phyloP scores from a whole-genome alignment of 2,329 filamentous ascomycete genomes.

The Cladosporium sp. region DNA sequence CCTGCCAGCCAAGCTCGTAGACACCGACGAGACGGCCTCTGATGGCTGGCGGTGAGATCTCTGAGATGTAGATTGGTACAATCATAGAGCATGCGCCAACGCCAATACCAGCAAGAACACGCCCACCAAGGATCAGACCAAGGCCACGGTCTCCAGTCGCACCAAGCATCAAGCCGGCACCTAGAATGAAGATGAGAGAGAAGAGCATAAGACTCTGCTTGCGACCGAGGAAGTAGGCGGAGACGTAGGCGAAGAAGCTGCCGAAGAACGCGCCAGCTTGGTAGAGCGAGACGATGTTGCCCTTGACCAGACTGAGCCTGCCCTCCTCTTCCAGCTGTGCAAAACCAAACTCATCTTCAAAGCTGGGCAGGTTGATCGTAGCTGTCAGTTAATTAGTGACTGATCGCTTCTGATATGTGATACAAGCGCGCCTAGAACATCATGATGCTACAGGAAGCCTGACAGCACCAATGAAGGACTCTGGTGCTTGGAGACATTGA shows the following conservation, averaged over 20 bases:
- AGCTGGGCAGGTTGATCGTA: constrained; percentile 52
- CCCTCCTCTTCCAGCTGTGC: constrained; percentile 40
- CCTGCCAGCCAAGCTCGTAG: constrained; percentile 55
- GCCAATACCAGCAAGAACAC: constrained; percentile 55
- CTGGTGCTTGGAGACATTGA: constrained; percentile 25
- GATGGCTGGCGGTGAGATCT: constrained; percentile 55
- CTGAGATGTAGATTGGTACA: constrained; percentile 57
- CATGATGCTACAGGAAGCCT: too few species aligned
- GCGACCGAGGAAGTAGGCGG: constrained; percentile 64
- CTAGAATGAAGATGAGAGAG: constrained; percentile 61
- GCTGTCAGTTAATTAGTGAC: too few species aligned
- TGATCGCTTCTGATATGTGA: too few species aligned
- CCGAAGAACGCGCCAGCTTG: constrained; percentile 84
- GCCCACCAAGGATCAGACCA: constrained; percentile 56
- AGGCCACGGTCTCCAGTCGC: constrained; percentile 59
- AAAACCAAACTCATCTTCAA: constrained; percentile 65
- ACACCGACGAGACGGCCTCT: constrained; percentile 57
- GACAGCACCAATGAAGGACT: too few species aligned
- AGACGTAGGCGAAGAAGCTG: constrained; percentile 63
- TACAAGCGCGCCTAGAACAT: too few species aligned
- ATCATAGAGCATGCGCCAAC: constrained; percentile 55
- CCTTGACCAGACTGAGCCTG: constrained; percentile 57
- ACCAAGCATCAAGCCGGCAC: constrained; percentile 69
- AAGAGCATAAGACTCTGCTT: constrained; percentile 61
- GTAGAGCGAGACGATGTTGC: constrained; percentile 77